Evolutionary conservation across 805 yeast species (phyloP).

Genomic region (Jamesozyma piceae): DNA sequence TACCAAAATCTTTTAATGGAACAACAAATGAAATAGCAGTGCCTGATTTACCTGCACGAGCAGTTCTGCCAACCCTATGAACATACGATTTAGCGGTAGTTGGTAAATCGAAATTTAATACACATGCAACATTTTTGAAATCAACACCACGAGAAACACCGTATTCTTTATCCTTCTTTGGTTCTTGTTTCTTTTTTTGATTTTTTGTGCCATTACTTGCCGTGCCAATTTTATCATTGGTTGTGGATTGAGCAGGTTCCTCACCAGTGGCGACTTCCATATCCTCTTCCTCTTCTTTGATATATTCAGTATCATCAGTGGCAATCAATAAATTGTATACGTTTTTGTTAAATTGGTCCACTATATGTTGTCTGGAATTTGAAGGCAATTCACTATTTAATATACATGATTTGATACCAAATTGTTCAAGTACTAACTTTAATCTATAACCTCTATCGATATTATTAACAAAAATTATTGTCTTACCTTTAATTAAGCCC

Average conservation of each 20-base stretch:
- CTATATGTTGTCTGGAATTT: constrained; percentile 87
- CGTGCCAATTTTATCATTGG: constrained; percentile 10
- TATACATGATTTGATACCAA: constrained; percentile 82
- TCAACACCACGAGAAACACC: constrained; percentile 97
- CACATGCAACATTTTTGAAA: constrained; percentile 93
- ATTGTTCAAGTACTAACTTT: constrained; percentile 84
- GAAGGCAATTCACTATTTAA: constrained; percentile 88
- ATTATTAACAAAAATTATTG: constrained; percentile 82
- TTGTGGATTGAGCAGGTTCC: constrained; percentile 5
- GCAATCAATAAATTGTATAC: constrained; percentile 84
- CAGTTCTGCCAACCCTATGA: constrained; percentile 94
- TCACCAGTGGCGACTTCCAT: constrained; percentile 13
- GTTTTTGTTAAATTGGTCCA: constrained; percentile 88
- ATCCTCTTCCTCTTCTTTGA: constrained; percentile 41
- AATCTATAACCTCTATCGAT: constrained; percentile 92
- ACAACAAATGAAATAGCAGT: constrained; percentile 90
- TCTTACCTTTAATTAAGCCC: constrained; percentile 80
- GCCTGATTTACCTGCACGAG: constrained; percentile 93
- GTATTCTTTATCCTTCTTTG: constrained; percentile 59
- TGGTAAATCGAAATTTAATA: constrained; percentile 89
- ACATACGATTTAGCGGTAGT: constrained; percentile 79
- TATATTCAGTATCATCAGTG: constrained; percentile 75
- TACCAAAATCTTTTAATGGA: constrained; percentile 73
- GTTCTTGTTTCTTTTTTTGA: constrained; percentile 21
- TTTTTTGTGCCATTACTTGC: constrained; percentile 15